These are phyloP conservation scores for Metschnikowia dekortorum DNA, from an alignment of 805 yeast species.

Conservation along the genomic window DNA sequence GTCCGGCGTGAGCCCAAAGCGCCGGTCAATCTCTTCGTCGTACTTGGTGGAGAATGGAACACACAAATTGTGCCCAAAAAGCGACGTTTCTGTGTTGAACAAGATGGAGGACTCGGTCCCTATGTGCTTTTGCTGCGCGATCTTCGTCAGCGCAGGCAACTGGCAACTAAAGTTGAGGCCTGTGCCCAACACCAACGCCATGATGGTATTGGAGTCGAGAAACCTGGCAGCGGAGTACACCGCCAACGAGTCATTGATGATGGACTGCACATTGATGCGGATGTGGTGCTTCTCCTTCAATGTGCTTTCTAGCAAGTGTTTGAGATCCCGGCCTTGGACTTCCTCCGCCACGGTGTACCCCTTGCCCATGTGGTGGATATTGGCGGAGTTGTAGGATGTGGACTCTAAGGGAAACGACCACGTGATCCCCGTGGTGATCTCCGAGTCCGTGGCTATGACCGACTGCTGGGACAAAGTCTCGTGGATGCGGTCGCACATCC, in stretches of 20 bases:
- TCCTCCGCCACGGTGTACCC: constrained; percentile 50
- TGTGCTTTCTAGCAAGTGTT: constrained; percentile 34
- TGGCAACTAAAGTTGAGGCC: constrained; percentile 57
- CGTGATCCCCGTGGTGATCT: constrained; percentile 43
- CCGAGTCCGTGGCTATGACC: constrained; percentile 7
- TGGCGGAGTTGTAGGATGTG: constrained; percentile 38
- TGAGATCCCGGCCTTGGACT: constrained; percentile 38
- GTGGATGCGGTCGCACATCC: constrained; percentile 33
- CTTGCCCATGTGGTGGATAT: constrained; percentile 54
- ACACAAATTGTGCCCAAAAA: constrained; percentile 43
- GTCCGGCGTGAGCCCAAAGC: constrained; percentile 17
- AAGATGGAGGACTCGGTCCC: constrained; percentile 19
- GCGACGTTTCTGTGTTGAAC: constrained; percentile 51
- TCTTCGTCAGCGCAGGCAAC: constrained; percentile 16
- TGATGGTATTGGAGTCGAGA: constrained; percentile 28
- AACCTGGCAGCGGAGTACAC: constrained; percentile 53
- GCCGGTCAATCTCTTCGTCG: constrained; percentile 36
- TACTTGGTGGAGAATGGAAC: constrained; percentile 31
- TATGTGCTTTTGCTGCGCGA: constrained; percentile 14
- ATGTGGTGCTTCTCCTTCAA: constrained; percentile 22
- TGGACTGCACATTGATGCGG: constrained; percentile 36
- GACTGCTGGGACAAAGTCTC: constrained; percentile 24
- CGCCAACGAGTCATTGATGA: constrained; percentile 65
- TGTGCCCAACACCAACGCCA: constrained; percentile 66
- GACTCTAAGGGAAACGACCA: constrained; percentile 56